Percentiles rank a stretch among this genome's conserved stretches.
These are phyloP conservation scores for Fusarium phyllophilum DNA, from an alignment of 2,329 filamentous ascomycete species.

Conservation along the genomic window DNA sequence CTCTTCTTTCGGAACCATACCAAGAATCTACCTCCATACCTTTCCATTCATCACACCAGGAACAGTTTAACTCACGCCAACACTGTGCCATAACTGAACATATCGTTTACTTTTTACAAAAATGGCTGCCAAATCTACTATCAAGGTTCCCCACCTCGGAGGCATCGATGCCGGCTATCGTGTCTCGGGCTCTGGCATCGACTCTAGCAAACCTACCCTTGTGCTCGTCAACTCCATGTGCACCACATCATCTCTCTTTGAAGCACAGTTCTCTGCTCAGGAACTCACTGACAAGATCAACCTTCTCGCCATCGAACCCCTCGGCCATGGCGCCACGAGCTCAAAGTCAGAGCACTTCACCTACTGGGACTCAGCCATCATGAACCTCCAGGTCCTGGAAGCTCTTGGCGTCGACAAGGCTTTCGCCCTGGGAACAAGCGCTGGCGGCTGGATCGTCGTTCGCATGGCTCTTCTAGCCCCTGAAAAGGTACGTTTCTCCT, in stretches of 20 bases:
- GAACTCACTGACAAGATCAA: conserved; percentile 56
- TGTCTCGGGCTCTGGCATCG: conserved; percentile 53
- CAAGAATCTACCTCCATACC: background rate
- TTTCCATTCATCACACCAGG: background rate
- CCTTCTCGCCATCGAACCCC: conserved; percentile 62
- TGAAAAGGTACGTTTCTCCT: conserved; percentile 51
- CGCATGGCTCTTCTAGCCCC: conserved; percentile 63
- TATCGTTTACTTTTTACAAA: background rate
- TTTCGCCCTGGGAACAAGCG: conserved; percentile 62
- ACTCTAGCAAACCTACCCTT: conserved; percentile 61
- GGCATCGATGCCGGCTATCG: conserved; percentile 59
- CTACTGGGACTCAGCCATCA: conserved; percentile 65
- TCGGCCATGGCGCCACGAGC: conserved; percentile 61
- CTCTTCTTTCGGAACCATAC: background rate
- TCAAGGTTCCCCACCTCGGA: conserved; percentile 59
- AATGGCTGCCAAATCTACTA: conserved; percentile 55
- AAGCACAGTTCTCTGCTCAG: conserved; percentile 54
- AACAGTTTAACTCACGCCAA: background rate
- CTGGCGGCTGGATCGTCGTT: conserved; percentile 62
- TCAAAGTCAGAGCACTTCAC: conserved; percentile 59
- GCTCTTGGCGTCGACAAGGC: conserved; percentile 58
- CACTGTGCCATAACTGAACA: background rate
- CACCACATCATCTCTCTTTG: conserved; percentile 59
- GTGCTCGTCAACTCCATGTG: conserved; percentile 65
- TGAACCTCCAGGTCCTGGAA: conserved; percentile 67